Base-by-base conservation (phyloP, 1,284 basidiomycete species). In the Trichosporon sp. region DNA sequence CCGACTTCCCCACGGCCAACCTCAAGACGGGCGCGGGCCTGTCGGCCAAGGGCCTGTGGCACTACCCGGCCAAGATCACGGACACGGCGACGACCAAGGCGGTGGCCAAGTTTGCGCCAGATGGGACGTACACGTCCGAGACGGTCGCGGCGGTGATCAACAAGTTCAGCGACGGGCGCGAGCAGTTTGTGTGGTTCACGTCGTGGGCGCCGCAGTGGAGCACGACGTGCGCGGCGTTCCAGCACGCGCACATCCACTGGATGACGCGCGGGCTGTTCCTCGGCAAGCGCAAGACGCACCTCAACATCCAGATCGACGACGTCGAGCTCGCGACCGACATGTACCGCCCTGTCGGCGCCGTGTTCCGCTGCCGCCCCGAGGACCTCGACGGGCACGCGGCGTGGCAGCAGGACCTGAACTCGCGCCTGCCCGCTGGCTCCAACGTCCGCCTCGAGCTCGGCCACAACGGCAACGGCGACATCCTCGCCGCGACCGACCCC, bases 181-280 rank as follows among this genome's bases (percentile, higher is more conserved):
- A 68, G 64, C 63, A 65, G 42, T 68, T 32, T 12, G 67, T 68
- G 12, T 68, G 67, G 67, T 68, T 68, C 56, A 62, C 64, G 8
- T 27, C 47, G 8, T 68, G 66, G 58, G 66, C 66, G 15, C 64
- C 69, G 3, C 66, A 68, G 47, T 70, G 69, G 65, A 64, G 63
- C 21, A 18, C 65, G 38, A 47, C 65, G 25, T 42, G 38, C 34
- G 42, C 62, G 34, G 27, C 62, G 9, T 63, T 68, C 31, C 64
- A 68, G 64, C 67, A 68, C 56, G 63, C 67, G 7, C 67, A 68
- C 67, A 62, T 68, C 23, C 63, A 68, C 67, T 68, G 67, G 67
- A 9, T 68, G 25, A 68, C 67, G 7, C 67, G 67, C 31, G 67
- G 67, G 12, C 38, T 65, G 12, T 68, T 68, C 67, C 64, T 68